Conservation (phyloP, 2,329 filamentous ascomycete genomes). For the Akanthomyces muscarius region DNA sequence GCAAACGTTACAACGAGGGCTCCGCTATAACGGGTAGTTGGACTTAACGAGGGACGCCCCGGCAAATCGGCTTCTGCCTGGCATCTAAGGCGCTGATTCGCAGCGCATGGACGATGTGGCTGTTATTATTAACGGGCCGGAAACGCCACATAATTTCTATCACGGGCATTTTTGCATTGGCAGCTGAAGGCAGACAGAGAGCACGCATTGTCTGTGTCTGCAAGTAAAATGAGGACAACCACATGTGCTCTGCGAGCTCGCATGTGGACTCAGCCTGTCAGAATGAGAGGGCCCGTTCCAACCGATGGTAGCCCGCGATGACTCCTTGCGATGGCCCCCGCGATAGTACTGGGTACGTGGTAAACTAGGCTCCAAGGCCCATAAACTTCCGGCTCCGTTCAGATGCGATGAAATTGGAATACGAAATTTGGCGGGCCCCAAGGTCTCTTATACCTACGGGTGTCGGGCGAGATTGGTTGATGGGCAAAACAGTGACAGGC, state of each 20-base stretch:
- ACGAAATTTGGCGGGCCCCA: too few relatives aligned
- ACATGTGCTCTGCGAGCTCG: neutral
- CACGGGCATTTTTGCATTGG: neutral
- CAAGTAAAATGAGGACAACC: neutral
- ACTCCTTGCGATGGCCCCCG: neutral
- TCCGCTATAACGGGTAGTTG: constrained; percentile 17
- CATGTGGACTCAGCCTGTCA: neutral
- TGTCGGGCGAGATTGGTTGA: too few relatives aligned
- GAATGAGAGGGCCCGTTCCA: too few relatives aligned
- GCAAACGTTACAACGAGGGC: constrained; percentile 4
- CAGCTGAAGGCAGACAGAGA: too few relatives aligned
- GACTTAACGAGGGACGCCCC: constrained; percentile 12
- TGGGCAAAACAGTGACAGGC: too few relatives aligned
- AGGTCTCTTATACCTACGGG: too few relatives aligned
- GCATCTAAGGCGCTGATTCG: neutral
- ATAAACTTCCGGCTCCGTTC: too few relatives aligned
- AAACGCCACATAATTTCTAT: neutral
- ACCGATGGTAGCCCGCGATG: too few relatives aligned
- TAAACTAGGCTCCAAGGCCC: too few relatives aligned
- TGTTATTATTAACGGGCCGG: neutral
- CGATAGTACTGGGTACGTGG: neutral
- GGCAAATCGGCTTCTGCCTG: neutral
- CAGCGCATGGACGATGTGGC: neutral
- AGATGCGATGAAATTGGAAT: too few relatives aligned
- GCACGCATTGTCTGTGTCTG: neutral